Evolutionary conservation across 1,139 yeast genomes (phyloP).

Genomic region (Blastobotrys arbuscula): DNA sequence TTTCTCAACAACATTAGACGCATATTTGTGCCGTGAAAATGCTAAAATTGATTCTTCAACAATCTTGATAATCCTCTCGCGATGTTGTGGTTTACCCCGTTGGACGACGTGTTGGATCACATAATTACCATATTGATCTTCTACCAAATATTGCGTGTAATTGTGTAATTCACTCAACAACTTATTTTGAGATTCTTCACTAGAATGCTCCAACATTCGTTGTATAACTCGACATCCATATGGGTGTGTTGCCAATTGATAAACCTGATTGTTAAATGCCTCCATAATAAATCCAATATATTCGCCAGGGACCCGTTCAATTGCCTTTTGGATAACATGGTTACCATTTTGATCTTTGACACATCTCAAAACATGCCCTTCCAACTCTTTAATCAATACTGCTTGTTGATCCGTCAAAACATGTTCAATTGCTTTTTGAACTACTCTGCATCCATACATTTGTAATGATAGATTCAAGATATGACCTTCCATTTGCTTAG

Average conservation of each 20-base stretch:
- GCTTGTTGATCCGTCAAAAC: conserved; percentile 65
- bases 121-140: conserved; percentile 96
- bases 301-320: conserved; percentile 76
- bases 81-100: conserved; percentile 56
- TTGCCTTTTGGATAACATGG: conserved; percentile 93
- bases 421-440: conserved; percentile 86
- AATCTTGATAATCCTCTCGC: conserved; percentile 44
- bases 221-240: conserved; percentile 98
- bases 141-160: conserved; percentile 71
- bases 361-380: conserved; percentile 63
- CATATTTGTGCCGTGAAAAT: conserved; percentile 91
- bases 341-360: conserved; percentile 97
- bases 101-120: conserved; percentile 94
- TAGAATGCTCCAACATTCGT: conserved; percentile 73
- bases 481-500: conserved; percentile 71
- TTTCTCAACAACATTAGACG: conserved; percentile 95
- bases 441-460: conserved; percentile 97
- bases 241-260: conserved; percentile 88
- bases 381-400: conserved; percentile 63
- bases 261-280: conserved; percentile 71
- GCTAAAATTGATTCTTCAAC: conserved; percentile 61
- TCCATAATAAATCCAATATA: conserved; percentile 66
- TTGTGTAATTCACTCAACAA: conserved; percentile 64
- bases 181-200: conserved; percentile 52
- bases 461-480: conserved; percentile 75